phyloP scores from a whole-genome alignment of 345 rosid genomes.

The Streptanthus diversifolius region DNA sequence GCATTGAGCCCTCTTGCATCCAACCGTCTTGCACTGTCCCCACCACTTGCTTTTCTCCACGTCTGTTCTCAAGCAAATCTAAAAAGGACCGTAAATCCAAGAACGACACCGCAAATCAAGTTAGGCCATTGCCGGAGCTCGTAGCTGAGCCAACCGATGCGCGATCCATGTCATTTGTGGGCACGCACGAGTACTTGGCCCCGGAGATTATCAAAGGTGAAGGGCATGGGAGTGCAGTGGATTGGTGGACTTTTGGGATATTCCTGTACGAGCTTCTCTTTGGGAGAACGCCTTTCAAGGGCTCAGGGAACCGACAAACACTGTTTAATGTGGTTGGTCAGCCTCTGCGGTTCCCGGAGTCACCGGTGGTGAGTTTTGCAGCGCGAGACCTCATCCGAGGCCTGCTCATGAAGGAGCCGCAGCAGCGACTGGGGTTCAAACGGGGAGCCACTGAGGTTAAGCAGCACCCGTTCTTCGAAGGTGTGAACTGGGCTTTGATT shows the following conservation, averaged over 20 bases:
- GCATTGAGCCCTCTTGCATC: conserved; percentile 78
- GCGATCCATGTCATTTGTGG: conserved; percentile 92
- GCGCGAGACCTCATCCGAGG: conserved; percentile 81
- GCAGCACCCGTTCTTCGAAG: conserved; percentile 91
- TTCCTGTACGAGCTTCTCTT: conserved; percentile 78
- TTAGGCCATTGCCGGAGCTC: conserved; percentile 82
- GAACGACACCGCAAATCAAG: conserved; percentile 69
- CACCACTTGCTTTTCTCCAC: conserved; percentile 83
- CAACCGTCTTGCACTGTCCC: conserved; percentile 86
- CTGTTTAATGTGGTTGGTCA: conserved; percentile 89
- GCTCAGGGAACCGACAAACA: conserved; percentile 82
- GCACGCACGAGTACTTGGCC: conserved; percentile 89
- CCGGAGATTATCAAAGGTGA: conserved; percentile 91
- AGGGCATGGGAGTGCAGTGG: conserved; percentile 97
- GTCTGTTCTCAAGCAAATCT: conserved; percentile 79
- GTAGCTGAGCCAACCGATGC: conserved; percentile 91
- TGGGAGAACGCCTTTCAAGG: conserved; percentile 92
- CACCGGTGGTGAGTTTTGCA: conserved; percentile 75
- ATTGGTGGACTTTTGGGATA: conserved; percentile 97
- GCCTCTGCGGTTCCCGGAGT: conserved; percentile 81
- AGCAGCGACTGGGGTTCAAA: conserved; percentile 74
- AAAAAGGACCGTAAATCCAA: conserved; percentile 69
- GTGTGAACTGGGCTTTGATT: conserved; percentile 90
- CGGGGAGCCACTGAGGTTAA: conserved; percentile 92
- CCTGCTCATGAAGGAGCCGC: conserved; percentile 82